Evolutionary conservation across 257 asterid genomes (phyloP).

Genomic region (Nicotiana obtusifolia): DNA sequence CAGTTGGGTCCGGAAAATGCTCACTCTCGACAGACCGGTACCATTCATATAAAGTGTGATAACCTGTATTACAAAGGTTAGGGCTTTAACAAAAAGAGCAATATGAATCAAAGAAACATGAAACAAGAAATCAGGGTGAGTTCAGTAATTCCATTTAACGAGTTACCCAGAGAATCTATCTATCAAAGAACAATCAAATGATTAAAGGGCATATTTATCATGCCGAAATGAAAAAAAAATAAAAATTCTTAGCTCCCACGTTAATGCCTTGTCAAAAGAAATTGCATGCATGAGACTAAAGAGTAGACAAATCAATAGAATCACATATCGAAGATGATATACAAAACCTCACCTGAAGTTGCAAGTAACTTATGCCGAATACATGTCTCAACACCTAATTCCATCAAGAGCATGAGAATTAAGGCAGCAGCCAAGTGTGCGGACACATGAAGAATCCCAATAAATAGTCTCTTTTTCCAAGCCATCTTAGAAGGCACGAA

Average conservation of each 20-base stretch:
- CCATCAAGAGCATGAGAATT: slow-evolving; percentile 88
- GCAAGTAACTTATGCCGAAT: slow-evolving; percentile 80
- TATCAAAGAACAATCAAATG: background rate
- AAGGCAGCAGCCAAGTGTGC: slow-evolving; percentile 92
- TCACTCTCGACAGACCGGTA: slow-evolving; percentile 79
- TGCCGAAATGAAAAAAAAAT: background rate
- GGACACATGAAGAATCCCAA: slow-evolving; percentile 83
- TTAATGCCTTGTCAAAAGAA: background rate
- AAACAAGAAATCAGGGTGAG: background rate
- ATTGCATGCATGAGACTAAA: background rate
- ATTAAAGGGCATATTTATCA: too few relatives aligned
- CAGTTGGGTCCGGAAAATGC: slow-evolving; percentile 98
- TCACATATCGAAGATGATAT: background rate
- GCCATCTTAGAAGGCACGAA: slow-evolving; percentile 89
- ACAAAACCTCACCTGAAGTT: slow-evolving; percentile 55
- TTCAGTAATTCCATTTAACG: background rate
- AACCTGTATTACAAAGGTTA: slow-evolving; percentile 43
- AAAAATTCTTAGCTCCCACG: background rate
- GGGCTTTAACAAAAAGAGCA: background rate
- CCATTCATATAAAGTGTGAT: slow-evolving; percentile 93
- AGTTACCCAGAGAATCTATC: background rate
- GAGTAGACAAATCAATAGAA: background rate
- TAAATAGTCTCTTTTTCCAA: slow-evolving; percentile 57
- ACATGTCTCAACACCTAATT: slow-evolving; percentile 87
- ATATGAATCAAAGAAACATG: background rate